A percentile compares a stretch with the other conserved stretches of the same genome.
Evolutionary conservation across 2,329 filamentous ascomycete species (phyloP).

Genomic region (Didymella pomorum): DNA sequence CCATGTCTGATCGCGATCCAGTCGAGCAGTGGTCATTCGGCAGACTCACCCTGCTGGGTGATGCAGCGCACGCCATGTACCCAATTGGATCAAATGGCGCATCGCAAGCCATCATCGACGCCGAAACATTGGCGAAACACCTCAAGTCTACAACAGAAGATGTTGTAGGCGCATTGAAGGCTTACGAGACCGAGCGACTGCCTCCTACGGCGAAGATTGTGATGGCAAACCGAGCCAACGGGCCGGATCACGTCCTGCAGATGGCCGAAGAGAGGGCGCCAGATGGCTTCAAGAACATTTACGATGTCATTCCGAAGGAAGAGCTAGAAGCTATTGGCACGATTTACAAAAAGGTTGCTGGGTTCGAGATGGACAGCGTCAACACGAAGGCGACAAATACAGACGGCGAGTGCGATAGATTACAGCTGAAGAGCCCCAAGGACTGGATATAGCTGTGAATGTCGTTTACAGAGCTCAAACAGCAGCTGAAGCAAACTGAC

Average conservation of each 20-base stretch:
- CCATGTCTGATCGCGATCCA: conserved; percentile 57
- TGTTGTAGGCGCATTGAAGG: conserved; percentile 46
- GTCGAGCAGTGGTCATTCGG: conserved; percentile 52
- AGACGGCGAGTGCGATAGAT: conserved; percentile 30
- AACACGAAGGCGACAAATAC: conserved; percentile 53
- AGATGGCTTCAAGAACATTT: conserved; percentile 50
- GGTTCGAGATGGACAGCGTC: conserved; percentile 57
- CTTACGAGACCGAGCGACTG: conserved; percentile 52
- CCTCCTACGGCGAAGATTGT: conserved; percentile 57
- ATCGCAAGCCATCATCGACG: conserved; percentile 57
- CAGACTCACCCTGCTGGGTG: conserved; percentile 50
- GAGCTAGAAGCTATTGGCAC: conserved; percentile 52
- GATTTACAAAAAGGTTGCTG: conserved; percentile 53
- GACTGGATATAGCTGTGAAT: conserved; percentile 29
- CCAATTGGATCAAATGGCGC: conserved; percentile 57
- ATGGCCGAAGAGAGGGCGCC: conserved; percentile 56
- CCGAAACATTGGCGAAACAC: conserved; percentile 50
- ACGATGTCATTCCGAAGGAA: conserved; percentile 52
- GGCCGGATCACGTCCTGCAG: conserved; percentile 58
- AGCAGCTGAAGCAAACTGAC: not conserved
- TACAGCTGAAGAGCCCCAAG: conserved; percentile 29
- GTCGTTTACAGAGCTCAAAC: not conserved
- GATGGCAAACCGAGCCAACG: conserved; percentile 57
- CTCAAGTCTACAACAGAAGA: conserved; percentile 37
- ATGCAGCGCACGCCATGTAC: conserved; percentile 55